A percentile compares a stretch with the other conserved stretches of the same genome.
Evolutionary conservation across 257 asterid species (phyloP).

Genomic region (Gentiana straminea): DNA sequence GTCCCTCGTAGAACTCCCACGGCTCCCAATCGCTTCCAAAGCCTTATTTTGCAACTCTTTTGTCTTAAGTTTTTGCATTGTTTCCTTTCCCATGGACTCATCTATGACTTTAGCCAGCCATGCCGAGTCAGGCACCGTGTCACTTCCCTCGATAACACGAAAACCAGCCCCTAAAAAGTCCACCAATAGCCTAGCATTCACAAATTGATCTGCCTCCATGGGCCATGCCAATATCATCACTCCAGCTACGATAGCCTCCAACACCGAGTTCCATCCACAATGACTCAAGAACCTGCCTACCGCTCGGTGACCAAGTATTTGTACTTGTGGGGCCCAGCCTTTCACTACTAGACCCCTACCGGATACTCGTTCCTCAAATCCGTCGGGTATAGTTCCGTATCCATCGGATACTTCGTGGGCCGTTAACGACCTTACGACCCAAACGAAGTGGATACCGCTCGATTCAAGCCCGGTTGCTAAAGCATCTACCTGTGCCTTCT

Average conservation of each 20-base stretch:
- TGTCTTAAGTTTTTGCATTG: no score
- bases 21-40: no score
- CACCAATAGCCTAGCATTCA: constrained; percentile 11
- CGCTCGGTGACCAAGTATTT: constrained; percentile 8
- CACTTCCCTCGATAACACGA: no score
- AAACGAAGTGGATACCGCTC: constrained; percentile 6
- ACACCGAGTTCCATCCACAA: constrained; percentile 14
- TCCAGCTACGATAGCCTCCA: constrained; percentile 3
- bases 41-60: no score
- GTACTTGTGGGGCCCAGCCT: constrained; percentile 14
- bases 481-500: constrained; percentile 33
- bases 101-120: no score
- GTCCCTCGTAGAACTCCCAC: no score
- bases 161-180: not conserved
- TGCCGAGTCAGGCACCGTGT: no score
- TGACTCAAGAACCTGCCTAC: constrained; percentile 16
- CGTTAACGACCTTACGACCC: constrained; percentile 3
- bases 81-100: no score
- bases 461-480: constrained; percentile 21
- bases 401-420: not conserved
- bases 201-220: constrained; percentile 3
- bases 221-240: constrained; percentile 8
- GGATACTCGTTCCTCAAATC: constrained; percentile 9
- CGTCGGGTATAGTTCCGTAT: not conserved
- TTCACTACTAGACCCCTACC: constrained; percentile 10